A percentile compares a stretch with the other conserved stretches of the same genome.
Conservation (phyloP, 2,329 filamentous ascomycete species). For the Pseudogymnoascus sp. region DNA sequence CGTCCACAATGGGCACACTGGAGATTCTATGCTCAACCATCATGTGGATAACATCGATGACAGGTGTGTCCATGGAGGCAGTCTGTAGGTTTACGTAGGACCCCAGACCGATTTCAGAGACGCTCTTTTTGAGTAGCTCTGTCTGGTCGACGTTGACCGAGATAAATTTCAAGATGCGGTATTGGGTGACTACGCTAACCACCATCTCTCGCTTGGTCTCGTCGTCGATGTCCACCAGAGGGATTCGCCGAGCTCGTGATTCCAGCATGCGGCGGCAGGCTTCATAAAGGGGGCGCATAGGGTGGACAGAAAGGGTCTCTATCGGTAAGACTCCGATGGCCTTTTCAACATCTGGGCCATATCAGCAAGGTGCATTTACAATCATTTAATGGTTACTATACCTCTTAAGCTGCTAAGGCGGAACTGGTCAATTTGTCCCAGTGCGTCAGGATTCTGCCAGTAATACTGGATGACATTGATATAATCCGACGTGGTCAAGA, state of each 20-base stretch:
- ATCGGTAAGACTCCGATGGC: slow-evolving; percentile 84
- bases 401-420: slow-evolving; percentile 84
- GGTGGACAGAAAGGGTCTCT: slow-evolving; percentile 93
- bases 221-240: slow-evolving; percentile 85
- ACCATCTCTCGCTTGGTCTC: slow-evolving; percentile 90
- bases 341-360: slow-evolving; percentile 73
- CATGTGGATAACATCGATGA: slow-evolving; percentile 88
- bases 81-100: slow-evolving; percentile 76
- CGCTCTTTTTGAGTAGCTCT: slow-evolving; percentile 75
- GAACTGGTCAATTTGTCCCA: slow-evolving; percentile 88
- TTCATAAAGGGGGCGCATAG: slow-evolving; percentile 83
- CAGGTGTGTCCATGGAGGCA: slow-evolving; percentile 78
- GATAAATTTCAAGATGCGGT: slow-evolving; percentile 97
- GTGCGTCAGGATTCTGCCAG: slow-evolving; percentile 88
- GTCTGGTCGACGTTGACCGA: slow-evolving; percentile 86
- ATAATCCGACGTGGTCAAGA: slow-evolving; percentile 92
- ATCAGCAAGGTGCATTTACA: slow-evolving; percentile 11
- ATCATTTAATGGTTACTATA: slow-evolving; percentile 32
- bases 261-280: slow-evolving; percentile 90
- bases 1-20: slow-evolving; percentile 85
- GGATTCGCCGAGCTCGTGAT: slow-evolving; percentile 86
- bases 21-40: slow-evolving; percentile 92
- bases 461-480: slow-evolving; percentile 99
- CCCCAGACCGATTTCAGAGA: slow-evolving; percentile 76
- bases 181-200: slow-evolving; percentile 94